These are phyloP conservation scores for Akanthomyces muscarius DNA, from an alignment of 2,329 filamentous ascomycete genomes.

Conservation along the genomic window DNA sequence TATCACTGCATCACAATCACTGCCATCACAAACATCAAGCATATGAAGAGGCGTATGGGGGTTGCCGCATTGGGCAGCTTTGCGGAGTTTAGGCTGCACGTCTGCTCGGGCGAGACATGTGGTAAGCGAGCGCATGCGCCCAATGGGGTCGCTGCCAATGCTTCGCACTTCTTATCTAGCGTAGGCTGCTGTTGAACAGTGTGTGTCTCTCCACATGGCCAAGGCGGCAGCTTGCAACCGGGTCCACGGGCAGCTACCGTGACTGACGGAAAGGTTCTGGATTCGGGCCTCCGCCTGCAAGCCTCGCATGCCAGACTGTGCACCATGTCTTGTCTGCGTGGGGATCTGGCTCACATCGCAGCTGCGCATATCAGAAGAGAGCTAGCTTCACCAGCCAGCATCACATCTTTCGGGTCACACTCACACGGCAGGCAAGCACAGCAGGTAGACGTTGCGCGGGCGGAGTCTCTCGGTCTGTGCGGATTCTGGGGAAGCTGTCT, in stretches of 20 bases:
- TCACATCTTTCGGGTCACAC: no score
- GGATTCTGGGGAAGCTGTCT: neutral
- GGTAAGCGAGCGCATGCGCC: neutral
- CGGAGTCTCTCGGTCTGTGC: conserved; percentile 6
- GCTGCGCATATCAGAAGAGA: no score
- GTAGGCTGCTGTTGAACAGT: neutral
- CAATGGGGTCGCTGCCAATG: neutral
- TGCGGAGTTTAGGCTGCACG: neutral
- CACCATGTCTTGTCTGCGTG: no score
- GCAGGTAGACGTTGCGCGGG: neutral
- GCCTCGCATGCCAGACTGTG: neutral
- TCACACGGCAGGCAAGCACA: no score
- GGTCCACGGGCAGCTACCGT: neutral
- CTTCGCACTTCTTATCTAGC: neutral
- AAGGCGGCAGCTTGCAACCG: conserved; percentile 5
- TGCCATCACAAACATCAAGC: neutral
- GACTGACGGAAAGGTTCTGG: neutral
- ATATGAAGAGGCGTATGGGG: no score
- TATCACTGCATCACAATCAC: neutral
- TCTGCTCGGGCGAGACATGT: no score
- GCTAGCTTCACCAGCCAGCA: no score
- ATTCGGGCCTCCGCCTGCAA: neutral
- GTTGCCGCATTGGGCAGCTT: neutral
- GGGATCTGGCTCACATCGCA: no score
- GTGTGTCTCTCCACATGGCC: neutral